Evolutionary conservation across 352 stramenopile species (phyloP), one percentile per base, ranked within the genome.

Genomic region (Globisporangium cystogenes): DNA sequence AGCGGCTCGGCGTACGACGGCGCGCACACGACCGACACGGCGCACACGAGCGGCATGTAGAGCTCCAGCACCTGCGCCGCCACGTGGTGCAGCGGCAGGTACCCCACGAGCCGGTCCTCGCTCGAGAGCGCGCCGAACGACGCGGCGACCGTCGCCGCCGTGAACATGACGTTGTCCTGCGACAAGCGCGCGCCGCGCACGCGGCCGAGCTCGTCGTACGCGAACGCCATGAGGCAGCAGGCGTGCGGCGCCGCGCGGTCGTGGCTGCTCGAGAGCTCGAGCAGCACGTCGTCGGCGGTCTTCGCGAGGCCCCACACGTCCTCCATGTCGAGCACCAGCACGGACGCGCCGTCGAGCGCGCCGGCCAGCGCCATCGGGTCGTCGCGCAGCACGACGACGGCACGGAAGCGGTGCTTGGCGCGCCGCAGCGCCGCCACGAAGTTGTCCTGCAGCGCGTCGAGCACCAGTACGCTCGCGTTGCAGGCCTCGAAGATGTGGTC

Each of bases 161-260:
- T 90, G 57, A 91, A 94, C 44, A 94, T 67, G 11, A 88, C 70
- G 35, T 94, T 94, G 67, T 94, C 81, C 49, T 94, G 83, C n/a
- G 81, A 87, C 0, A 94, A 44, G 36, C 76, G 74, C 3, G 65
- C 68, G 10, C 65, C 79, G 23, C 76, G 75, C 33, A 90, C 62
- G 5, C 51, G 42, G 1, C 82, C 82, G 0, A 55, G 26, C 12
- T 59, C 59, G 52, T 93, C 77, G 54, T 89, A 89, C 18, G 70
- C 76, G 37, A 93, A 93, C 5, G 68, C 53, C 20, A 93, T 57
- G 35, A 80, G 48, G 39, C 75, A 89, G 55, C 64, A 74, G 36
- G 86, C 65, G 4, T 57, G 64, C 2, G 80, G 68, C 43, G 64
- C 50, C 6, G 86, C 65, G 21, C 46, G 36, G 16, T 54, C 51